These are phyloP conservation scores for Lepidopterella palustris DNA, from an alignment of 495 filamentous ascomycete genomes.

Conservation along the genomic window DNA sequence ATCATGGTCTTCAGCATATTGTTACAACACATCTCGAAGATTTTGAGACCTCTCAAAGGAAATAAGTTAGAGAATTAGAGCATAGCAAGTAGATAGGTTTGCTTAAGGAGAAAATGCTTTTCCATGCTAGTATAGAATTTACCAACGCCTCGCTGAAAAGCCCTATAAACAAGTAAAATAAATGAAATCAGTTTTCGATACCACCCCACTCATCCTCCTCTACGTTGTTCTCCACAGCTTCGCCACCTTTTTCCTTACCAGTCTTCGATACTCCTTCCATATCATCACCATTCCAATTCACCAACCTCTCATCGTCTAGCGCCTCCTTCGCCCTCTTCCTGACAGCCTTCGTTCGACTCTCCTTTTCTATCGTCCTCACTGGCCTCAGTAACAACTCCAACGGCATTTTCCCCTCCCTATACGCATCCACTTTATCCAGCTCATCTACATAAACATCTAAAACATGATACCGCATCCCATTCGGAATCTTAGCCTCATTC, in stretches of 20 bases:
- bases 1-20: too few relatives aligned
- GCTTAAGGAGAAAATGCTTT: too few relatives aligned
- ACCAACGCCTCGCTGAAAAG: conserved; percentile 23
- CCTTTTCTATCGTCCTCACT: conserved; percentile 48
- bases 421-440: conserved; percentile 56
- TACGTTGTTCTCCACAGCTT: conserved; percentile 46
- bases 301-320: conserved; percentile 67
- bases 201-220: conserved; percentile 63
- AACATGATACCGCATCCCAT: conserved; percentile 81
- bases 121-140: too few relatives aligned
- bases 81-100: too few relatives aligned
- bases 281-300: conserved; percentile 47
- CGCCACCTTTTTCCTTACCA: conserved; percentile 40
- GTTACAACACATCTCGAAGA: not conserved
- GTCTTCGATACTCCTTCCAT: conserved; percentile 30
- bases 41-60: too few relatives aligned
- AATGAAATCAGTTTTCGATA: conserved; percentile 51
- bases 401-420: conserved; percentile 44
- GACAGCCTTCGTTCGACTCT: conserved; percentile 64
- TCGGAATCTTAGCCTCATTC: conserved; percentile 52
- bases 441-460: conserved; percentile 82
- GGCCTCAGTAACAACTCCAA: conserved; percentile 54
- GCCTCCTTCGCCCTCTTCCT: conserved; percentile 63
- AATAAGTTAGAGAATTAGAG: too few relatives aligned
- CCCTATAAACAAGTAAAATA: not conserved